Conservation (phyloP, 2,329 filamentous ascomycete genomes). For the Sporothrix dimorphospora region DNA sequence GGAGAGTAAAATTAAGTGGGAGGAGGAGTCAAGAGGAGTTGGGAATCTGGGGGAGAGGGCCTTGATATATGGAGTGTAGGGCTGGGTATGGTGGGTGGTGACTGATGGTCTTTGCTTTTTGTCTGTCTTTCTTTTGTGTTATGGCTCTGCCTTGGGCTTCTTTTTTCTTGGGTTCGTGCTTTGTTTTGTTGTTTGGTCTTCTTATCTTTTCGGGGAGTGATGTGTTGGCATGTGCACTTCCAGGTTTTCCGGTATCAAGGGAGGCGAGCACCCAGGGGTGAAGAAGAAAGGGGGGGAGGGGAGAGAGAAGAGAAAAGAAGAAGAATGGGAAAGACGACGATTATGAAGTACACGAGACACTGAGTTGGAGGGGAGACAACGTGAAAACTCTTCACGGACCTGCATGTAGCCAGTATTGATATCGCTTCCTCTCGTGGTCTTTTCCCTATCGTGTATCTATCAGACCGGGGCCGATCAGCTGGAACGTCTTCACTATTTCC, state of each 20-base stretch:
- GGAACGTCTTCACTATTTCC: neutral
- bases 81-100: neutral
- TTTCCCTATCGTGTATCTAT: neutral
- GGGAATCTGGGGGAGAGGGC: constrained; percentile 10
- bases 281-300: neutral
- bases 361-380: neutral
- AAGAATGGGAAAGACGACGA: neutral
- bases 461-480: neutral
- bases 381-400: constrained; percentile 23
- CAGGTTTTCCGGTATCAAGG: constrained; percentile 13
- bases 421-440: neutral
- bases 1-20: neutral
- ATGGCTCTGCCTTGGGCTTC: neutral
- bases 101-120: neutral
- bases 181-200: neutral
- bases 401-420: constrained; percentile 19
- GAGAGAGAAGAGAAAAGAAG: neutral
- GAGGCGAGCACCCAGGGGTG: neutral
- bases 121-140: neutral
- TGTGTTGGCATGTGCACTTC: constrained; percentile 11
- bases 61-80: constrained; percentile 21
- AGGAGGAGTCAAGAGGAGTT: neutral
- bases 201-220: constrained; percentile 7
- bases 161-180: neutral
- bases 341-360: neutral